Evolutionary conservation across 805 yeast species (phyloP).

Genomic region (Debaryomyces prosopidis): DNA sequence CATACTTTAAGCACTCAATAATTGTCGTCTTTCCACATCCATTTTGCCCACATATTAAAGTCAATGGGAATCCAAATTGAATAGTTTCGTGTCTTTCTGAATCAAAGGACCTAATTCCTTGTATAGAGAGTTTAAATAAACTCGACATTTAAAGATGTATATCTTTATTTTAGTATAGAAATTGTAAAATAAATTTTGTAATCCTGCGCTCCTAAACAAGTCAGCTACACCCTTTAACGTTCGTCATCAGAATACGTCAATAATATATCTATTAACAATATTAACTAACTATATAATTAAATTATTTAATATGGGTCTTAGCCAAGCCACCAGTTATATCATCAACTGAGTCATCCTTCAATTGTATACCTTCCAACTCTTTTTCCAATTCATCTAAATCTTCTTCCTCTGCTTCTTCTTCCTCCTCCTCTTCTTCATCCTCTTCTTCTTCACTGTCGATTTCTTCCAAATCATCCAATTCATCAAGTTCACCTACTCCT

Average conservation of each 20-base stretch:
- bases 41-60: constrained; percentile 92
- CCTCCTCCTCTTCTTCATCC: constrained; percentile 56
- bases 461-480: constrained; percentile 93
- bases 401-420: constrained; percentile 47
- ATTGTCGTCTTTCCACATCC: constrained; percentile 97
- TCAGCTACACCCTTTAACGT: no score
- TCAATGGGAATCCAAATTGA: constrained; percentile 85
- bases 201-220: no score
- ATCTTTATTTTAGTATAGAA: neutral
- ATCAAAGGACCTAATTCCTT: constrained; percentile 90
- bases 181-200: neutral
- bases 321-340: constrained; percentile 60
- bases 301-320: constrained; percentile 46
- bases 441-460: constrained; percentile 69
- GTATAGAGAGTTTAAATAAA: constrained; percentile 51
- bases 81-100: constrained; percentile 83
- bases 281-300: neutral
- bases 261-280: neutral
- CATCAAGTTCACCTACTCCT: constrained; percentile 84
- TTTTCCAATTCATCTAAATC: constrained; percentile 47
- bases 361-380: constrained; percentile 52
- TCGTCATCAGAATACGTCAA: neutral
- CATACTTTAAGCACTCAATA: constrained; percentile 90
- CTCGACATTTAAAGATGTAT: constrained; percentile 32
- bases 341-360: constrained; percentile 48